Evolutionary conservation across 176 grass and related monocot species (phyloP).

Genomic region (Urochloa ruziziensis): DNA sequence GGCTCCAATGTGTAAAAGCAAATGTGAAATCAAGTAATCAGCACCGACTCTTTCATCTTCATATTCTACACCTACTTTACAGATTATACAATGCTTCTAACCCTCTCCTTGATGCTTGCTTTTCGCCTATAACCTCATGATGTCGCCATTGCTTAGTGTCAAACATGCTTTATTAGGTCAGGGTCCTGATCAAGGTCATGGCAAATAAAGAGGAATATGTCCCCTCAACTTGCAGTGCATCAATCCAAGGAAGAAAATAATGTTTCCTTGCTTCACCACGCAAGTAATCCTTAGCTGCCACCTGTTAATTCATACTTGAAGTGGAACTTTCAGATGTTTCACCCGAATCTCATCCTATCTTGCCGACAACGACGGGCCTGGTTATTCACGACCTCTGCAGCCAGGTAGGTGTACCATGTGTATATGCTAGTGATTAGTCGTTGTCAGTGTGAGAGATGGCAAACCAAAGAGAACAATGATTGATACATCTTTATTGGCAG

Average conservation of each 20-base stretch:
- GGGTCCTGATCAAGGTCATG: slow-evolving; percentile 14
- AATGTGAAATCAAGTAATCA: slow-evolving; percentile 23
- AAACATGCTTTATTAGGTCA: slow-evolving; percentile 43
- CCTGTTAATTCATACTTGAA: slow-evolving; percentile 24
- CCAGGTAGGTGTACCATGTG: not conserved
- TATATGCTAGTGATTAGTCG: slow-evolving; percentile 4
- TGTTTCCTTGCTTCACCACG: slow-evolving; percentile 17
- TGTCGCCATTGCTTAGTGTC: slow-evolving; percentile 19
- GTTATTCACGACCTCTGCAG: not conserved
- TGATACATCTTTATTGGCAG: slow-evolving; percentile 27
- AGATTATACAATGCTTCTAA: slow-evolving; percentile 14
- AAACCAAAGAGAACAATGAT: slow-evolving; percentile 8
- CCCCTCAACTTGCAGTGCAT: slow-evolving; percentile 24
- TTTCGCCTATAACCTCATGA: not conserved
- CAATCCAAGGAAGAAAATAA: not conserved
- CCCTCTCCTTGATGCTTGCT: slow-evolving; percentile 24
- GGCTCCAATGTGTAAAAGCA: too few relatives aligned
- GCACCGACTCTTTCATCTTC: not conserved
- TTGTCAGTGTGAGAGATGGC: not conserved
- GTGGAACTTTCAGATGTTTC: slow-evolving; percentile 28
- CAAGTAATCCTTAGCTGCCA: slow-evolving; percentile 26
- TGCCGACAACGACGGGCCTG: not conserved
- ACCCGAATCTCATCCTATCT: slow-evolving; percentile 43
- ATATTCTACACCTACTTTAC: not conserved
- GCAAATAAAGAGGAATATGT: slow-evolving; percentile 33